Conservation (phyloP, 2,329 filamentous ascomycete species). For the Beauveria sp. region DNA sequence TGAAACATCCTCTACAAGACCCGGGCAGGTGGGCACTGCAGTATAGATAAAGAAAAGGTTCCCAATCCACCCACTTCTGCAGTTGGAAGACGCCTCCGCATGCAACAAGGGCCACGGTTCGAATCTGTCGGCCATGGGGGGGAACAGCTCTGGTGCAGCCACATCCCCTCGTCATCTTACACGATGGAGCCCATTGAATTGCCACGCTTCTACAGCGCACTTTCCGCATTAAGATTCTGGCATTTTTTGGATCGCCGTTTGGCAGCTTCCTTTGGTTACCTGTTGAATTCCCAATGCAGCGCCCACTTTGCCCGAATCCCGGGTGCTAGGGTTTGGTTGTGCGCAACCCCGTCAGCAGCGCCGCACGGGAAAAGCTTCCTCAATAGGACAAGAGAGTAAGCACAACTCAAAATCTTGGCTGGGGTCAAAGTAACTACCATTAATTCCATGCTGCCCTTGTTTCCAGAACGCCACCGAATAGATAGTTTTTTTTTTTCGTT, state of each 20-base stretch:
- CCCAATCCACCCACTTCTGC: background rate
- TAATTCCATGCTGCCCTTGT: background rate
- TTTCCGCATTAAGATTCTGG: background rate
- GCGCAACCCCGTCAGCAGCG: background rate
- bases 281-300: background rate
- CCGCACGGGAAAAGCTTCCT: slow-evolving; percentile 6
- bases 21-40: background rate
- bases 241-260: background rate
- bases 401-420: slow-evolving; percentile 4
- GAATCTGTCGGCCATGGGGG: background rate
- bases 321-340: background rate
- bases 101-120: background rate
- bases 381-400: slow-evolving; percentile 10
- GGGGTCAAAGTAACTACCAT: background rate
- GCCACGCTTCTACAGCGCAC: background rate
- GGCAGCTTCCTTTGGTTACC: background rate
- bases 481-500: background rate
- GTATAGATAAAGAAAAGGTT: slow-evolving; percentile 2
- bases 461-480: background rate
- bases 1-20: background rate
- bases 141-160: background rate
- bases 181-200: background rate
- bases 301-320: background rate
- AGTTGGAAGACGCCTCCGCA: background rate
- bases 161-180: slow-evolving; percentile 3